Base-by-base conservation (phyloP, 2,329 filamentous ascomycete species). In the Thermoascus crustaceus region DNA sequence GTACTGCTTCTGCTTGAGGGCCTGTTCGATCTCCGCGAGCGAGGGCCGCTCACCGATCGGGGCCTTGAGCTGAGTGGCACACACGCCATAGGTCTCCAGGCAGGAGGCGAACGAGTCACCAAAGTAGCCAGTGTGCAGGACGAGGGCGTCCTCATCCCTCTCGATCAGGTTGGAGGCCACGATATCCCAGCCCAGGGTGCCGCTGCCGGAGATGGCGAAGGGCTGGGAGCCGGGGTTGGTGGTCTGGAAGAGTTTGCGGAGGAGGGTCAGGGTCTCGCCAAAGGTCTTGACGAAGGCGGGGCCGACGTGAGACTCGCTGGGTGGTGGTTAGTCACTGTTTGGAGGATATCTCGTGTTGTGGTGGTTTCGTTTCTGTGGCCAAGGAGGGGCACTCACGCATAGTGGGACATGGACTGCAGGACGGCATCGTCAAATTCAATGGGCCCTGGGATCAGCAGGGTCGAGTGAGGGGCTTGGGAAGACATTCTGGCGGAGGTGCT, bases 361-460 rank as follows among this genome's bases (percentile, higher is more conserved):
- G 7, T 13, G 21, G 27, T 10, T 21, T n/a, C n/a, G n/a, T n/a
- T 1, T 20, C 7, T 30, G 20, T 26, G n/a, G 24, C 24, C 20
- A 13, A 19, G 21, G 11, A 31, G 11, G 10, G 25, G 21, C 17
- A 52, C 48, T 47, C 41, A 58, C 66, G 54, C 69, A 86, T 82
- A 94, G 67, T 94, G 87, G 70, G 83, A 82, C 89, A 95, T 95
- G 42, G 87, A 85, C 63, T 88, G 77, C 34, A 95, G 78, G 42
- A 96, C 89, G 31, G 80, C 87, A 89, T 96, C 89, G 61, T 95
- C 89, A 58, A 95, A 95, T 69, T 96, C 89, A 63, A 96, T 94
- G 55, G 91, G 91, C 45, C 91, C 91, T 32, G 91, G 91, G 57
- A 98, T 96, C 67, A 98, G 78, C 65, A 98, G 72, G 37, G 89